Base-by-base conservation (phyloP, 345 rosid genomes). In the Gossypioides kirkii region DNA sequence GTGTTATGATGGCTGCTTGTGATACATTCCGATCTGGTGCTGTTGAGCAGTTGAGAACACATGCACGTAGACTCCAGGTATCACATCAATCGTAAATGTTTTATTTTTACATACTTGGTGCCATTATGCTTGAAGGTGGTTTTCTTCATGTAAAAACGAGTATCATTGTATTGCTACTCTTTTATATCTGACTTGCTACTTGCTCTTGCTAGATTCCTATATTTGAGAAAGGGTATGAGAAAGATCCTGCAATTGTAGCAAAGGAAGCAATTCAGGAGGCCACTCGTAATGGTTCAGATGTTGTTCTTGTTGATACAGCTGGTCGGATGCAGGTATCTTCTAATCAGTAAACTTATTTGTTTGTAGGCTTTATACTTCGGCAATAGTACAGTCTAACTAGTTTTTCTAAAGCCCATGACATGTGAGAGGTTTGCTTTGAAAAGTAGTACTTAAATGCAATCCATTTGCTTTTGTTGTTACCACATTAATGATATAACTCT, bases 1-100 rank as follows among this genome's bases (percentile, higher is more conserved):
- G 86, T 59, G 98, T 92, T 66, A 92, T 89, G 98, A 95, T 95
- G 98, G 99, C 99, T 85, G 99, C 99, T 28, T 95, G 98, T 71
- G 99, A 95, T 80, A 95, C 99, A 72, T 95, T 95, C 80, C 90
- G 98, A 26, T 87, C 98, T 47, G 99, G 99, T 76, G 99, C 98
- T 78, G 97, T 95, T 76, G 99, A 95, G 81, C 99, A 95, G 83
- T 79, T 95, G 72, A 77, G 98, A 47, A 92, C 97, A 67, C 99
- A 95, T 84, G 99, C 98, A 74, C 96, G 97, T 49, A 91, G 99
- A 76, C 84, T 95, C 52, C 97, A 95, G 54, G 70, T 65, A 65
- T 45, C 36, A 13, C 70, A 65, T 22, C 32, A 65, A 7, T 13
- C 7, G 5, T 23, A 45, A 22, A 43, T 20, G 32, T 12, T 65